Evolutionary conservation across 2,329 filamentous ascomycete genomes (phyloP).

Genomic region (Aspergillus fructus): DNA sequence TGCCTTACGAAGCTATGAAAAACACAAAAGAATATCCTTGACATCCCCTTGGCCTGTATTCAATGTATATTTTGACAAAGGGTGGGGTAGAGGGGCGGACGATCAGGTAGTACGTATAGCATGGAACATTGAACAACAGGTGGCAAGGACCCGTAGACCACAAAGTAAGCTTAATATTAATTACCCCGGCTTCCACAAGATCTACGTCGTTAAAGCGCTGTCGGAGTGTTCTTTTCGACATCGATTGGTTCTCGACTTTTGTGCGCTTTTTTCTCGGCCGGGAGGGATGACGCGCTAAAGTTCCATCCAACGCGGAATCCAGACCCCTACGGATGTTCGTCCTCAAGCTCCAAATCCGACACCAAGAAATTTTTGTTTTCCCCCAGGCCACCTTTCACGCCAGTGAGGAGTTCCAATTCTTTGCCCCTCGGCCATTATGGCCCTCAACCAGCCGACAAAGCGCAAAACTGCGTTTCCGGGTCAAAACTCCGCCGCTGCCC

Average conservation of each 20-base stretch:
- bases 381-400: not conserved
- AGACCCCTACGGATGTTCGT: not conserved
- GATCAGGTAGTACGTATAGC: slow-evolving; percentile 1
- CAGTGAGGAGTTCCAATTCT: not conserved
- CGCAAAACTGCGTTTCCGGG: slow-evolving; percentile 29
- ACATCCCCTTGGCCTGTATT: not conserved
- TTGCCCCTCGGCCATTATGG: slow-evolving; percentile 27
- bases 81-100: not conserved
- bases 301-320: slow-evolving; percentile 15
- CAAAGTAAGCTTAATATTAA: slow-evolving; percentile 16
- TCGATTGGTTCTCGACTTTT: slow-evolving; percentile 16
- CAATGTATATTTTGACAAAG: not conserved
- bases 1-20: slow-evolving; percentile 27
- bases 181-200: slow-evolving; percentile 16
- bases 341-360: not conserved
- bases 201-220: slow-evolving; percentile 16
- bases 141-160: not conserved
- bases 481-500: slow-evolving; percentile 29
- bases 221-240: slow-evolving; percentile 5
- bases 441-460: slow-evolving; percentile 30
- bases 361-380: not conserved
- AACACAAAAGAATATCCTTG: not conserved
- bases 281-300: slow-evolving; percentile 24
- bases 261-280: slow-evolving; percentile 21
- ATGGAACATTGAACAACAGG: not conserved